phyloP scores from a whole-genome alignment of 2,329 filamentous ascomycete genomes.

The Aureobasidium musti region DNA sequence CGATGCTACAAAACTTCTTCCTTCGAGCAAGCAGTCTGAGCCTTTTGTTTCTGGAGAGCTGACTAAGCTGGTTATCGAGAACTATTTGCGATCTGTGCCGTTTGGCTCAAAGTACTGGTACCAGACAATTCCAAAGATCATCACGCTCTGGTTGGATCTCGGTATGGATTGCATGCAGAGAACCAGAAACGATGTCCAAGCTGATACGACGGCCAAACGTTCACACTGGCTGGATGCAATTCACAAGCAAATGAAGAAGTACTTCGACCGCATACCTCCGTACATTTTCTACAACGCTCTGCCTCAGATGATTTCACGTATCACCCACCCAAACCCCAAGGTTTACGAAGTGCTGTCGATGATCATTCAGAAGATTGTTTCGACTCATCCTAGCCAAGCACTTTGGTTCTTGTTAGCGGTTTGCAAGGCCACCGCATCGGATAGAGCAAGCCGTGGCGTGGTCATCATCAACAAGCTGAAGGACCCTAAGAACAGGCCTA shows the following conservation, averaged over 20 bases:
- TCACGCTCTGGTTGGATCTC: slow-evolving; percentile 94
- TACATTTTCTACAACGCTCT: slow-evolving; percentile 82
- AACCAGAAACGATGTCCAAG: slow-evolving; percentile 47
- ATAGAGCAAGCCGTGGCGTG: slow-evolving; percentile 61
- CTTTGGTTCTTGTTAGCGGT: slow-evolving; percentile 90
- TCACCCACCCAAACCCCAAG: slow-evolving; percentile 77
- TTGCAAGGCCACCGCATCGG: slow-evolving; percentile 74
- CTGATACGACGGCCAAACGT: slow-evolving; percentile 52
- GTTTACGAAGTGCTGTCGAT: slow-evolving; percentile 75
- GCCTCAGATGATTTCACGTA: slow-evolving; percentile 92
- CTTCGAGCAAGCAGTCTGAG: slow-evolving; percentile 67
- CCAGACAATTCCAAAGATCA: slow-evolving; percentile 84
- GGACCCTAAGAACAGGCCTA: slow-evolving; percentile 59
- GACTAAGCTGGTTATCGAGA: slow-evolving; percentile 87
- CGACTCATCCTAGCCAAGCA: slow-evolving; percentile 84
- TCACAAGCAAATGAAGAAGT: slow-evolving; percentile 76
- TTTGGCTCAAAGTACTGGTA: slow-evolving; percentile 95
- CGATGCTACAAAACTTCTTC: slow-evolving; percentile 80
- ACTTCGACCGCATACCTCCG: slow-evolving; percentile 69
- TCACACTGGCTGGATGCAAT: slow-evolving; percentile 67
- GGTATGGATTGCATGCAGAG: slow-evolving; percentile 64
- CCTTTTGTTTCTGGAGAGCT: slow-evolving; percentile 71
- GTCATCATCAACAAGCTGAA: slow-evolving; percentile 43
- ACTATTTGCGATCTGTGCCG: slow-evolving; percentile 82
- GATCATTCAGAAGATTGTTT: slow-evolving; percentile 85